These are phyloP conservation scores for Xylaria arbuscula DNA, from an alignment of 2,329 filamentous ascomycete species.

Conservation along the genomic window DNA sequence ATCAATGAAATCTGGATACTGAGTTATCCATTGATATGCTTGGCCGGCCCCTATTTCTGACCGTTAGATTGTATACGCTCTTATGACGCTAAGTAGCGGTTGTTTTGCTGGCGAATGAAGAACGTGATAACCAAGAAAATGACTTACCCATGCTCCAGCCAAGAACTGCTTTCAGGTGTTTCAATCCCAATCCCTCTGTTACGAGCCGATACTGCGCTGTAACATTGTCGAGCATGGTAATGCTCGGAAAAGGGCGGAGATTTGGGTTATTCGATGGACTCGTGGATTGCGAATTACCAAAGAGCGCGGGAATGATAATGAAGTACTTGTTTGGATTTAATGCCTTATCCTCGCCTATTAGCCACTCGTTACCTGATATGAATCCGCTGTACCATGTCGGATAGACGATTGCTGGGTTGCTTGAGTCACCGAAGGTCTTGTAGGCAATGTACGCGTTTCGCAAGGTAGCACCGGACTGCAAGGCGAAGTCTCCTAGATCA, in stretches of 20 bases:
- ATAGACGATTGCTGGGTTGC: conserved; percentile 75
- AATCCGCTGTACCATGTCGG: conserved; percentile 75
- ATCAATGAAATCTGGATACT: conserved; percentile 74
- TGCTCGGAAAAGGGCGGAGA: conserved; percentile 68
- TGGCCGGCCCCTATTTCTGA: conserved; percentile 66
- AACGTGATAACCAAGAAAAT: not conserved
- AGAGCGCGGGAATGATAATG: conserved; percentile 75
- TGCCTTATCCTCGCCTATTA: conserved; percentile 73
- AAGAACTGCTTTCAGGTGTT: conserved; percentile 69
- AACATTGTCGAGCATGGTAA: conserved; percentile 76
- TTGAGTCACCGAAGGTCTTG: conserved; percentile 76
- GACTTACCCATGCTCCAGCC: conserved; percentile 72
- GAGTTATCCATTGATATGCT: conserved; percentile 71
- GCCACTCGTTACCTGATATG: conserved; percentile 80
- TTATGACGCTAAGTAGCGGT: not conserved
- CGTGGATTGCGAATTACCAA: conserved; percentile 75
- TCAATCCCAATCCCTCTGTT: conserved; percentile 70
- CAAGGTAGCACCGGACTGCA: conserved; percentile 72
- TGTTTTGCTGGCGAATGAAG: not conserved
- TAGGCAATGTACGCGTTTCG: conserved; percentile 77
- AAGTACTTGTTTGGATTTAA: conserved; percentile 66
- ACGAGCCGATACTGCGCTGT: conserved; percentile 73
- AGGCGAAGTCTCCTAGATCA: conserved; percentile 72
- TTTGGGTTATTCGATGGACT: conserved; percentile 71
- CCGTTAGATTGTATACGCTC: conserved; percentile 10